Conservation (phyloP, 2,329 filamentous ascomycete genomes). For the Trichoderma harzianum region DNA sequence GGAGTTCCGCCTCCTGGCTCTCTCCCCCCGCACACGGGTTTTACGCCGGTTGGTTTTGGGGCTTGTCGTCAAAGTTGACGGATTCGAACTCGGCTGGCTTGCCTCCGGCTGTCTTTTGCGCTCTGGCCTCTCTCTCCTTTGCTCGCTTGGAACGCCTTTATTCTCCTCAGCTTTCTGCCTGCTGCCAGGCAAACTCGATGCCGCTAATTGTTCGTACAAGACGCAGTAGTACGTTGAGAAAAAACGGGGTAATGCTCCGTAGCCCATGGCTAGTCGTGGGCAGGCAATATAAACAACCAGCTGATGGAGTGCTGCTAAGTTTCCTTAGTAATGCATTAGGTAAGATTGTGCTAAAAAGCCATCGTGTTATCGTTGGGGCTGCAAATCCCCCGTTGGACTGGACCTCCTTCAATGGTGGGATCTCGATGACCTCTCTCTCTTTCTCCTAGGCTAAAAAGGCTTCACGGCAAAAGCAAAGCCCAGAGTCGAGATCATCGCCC, state of each 20-base stretch:
- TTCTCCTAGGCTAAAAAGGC: not conserved
- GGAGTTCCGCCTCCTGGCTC: not conserved
- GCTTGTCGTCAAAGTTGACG: not conserved
- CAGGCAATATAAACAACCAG: not conserved
- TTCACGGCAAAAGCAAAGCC: not conserved
- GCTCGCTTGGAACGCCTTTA: not conserved
- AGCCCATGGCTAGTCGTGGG: not conserved
- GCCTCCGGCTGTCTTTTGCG: not conserved
- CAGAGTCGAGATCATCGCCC: not conserved
- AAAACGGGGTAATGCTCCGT: not conserved
- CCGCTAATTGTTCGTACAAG: not conserved
- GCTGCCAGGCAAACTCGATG: not conserved
- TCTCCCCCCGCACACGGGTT: not conserved
- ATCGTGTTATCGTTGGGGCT: not conserved
- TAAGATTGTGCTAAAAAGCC: not conserved
- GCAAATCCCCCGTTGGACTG: not conserved
- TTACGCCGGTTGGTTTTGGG: not conserved
- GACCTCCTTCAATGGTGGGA: not conserved
- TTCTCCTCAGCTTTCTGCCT: not conserved
- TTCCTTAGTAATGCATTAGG: conserved; percentile 1
- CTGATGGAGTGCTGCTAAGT: not conserved
- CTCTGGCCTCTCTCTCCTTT: not conserved
- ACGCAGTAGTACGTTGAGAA: not conserved
- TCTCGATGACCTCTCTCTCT: not conserved
- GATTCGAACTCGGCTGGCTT: not conserved